phyloP scores from a whole-genome alignment of 495 filamentous ascomycete species.

The Hyphodiscus hymeniophilus region DNA sequence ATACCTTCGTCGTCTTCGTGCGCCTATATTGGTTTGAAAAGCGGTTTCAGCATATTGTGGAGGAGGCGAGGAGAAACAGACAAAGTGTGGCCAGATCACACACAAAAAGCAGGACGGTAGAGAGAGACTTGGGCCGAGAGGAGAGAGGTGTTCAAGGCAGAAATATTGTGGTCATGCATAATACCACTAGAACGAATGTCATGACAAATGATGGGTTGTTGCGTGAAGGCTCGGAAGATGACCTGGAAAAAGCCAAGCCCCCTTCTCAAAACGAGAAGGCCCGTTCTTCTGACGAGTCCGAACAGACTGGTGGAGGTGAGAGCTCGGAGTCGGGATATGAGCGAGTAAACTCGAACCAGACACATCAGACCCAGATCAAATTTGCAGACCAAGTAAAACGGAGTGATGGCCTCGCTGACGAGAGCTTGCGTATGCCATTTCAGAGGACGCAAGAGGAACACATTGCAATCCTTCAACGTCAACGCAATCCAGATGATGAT shows the following conservation, averaged over 20 bases:
- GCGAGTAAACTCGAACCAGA: neutral
- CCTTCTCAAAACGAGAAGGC: constrained; percentile 19
- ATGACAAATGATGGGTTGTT: constrained; percentile 13
- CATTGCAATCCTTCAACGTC: constrained; percentile 79
- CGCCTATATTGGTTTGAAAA: constrained; percentile 98
- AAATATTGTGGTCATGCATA: constrained; percentile 65
- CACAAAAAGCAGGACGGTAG: constrained; percentile 38
- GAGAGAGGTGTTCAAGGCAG: constrained; percentile 65
- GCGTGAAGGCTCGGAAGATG: constrained; percentile 2
- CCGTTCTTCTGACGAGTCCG: constrained; percentile 5
- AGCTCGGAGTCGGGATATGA: constrained; percentile 6
- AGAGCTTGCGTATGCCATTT: constrained; percentile 37
- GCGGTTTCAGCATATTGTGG: constrained; percentile 73
- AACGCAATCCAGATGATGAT: constrained; percentile 64
- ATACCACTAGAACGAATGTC: constrained; percentile 26
- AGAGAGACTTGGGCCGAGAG: constrained; percentile 35
- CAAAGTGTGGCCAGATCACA: constrained; percentile 43
- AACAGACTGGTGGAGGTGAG: constrained; percentile 1
- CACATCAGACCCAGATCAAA: constrained; percentile 33
- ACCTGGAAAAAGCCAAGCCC: constrained; percentile 3
- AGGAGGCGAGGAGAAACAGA: constrained; percentile 33
- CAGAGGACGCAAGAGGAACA: constrained; percentile 61
- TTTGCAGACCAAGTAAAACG: constrained; percentile 54
- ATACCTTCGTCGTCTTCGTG: constrained; percentile 79
- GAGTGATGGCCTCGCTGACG: constrained; percentile 32